Evolutionary conservation across 163 green algal genomes (phyloP), one percentile per base, ranked within the genome.

Genomic region (Dunaliella salina): DNA sequence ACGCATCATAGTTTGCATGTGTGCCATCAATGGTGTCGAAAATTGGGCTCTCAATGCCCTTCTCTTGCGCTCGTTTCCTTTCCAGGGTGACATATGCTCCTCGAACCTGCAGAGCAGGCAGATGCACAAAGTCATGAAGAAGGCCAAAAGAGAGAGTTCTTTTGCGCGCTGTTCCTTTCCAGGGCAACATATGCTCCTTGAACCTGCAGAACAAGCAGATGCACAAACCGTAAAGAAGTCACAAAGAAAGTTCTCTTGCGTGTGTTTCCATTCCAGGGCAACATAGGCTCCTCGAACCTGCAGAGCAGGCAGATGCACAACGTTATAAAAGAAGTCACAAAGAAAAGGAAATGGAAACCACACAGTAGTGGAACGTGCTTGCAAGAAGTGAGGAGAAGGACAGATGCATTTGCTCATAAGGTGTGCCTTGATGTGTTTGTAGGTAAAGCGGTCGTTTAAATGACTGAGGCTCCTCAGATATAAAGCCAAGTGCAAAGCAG

Each of bases 241-340:
- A n/a, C n/a, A n/a, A n/a, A n/a, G n/a, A n/a, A n/a, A n/a, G n/a
- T 88, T 80, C 30, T 91, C 80, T 30, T 84, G 79, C 0, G 96
- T 95, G 30, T 88, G 90, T 75, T 86, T 50, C 20, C 93, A 88
- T 87, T 98, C 96, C 34, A 95, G 84, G 26, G 94, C 80, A 87
- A 98, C 93, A 88, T 98, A 98, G 0, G 96, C 96, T 45, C 96
- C 96, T 0, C 96, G 90, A 63, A 98, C 96, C 83, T 98, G 82
- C 86, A 91, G 11, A 22, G 12, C 72, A 34, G 40, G 40, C 40
- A 50, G 40, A 50, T 50, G 40, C 40, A 50, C 8, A 8, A 3
- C 8, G 40, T 50, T n/a, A n/a, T n/a, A n/a, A n/a, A n/a, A n/a
- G n/a, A n/a, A n/a, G n/a, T n/a, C 40, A 3, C 8, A 50, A 50